Base-by-base conservation (phyloP, 2,329 filamentous ascomycete genomes). In the Hypoxylon sp. region DNA sequence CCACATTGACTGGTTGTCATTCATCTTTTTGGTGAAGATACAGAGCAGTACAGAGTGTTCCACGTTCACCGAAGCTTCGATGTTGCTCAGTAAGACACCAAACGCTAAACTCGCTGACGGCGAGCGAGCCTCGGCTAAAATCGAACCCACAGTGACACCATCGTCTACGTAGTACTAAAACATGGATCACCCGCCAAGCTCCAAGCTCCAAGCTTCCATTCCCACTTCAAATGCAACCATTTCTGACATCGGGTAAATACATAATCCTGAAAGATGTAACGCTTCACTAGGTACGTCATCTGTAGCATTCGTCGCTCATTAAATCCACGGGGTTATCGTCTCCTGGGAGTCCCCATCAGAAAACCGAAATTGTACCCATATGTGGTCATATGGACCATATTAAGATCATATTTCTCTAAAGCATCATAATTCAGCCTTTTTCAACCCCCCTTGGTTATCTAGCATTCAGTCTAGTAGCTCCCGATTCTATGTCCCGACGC, bases 51-150 rank as follows among this genome's bases (percentile, higher is more conserved):
- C 17, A 7, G 17, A 21, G 19, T 43, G 38, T 19, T 19, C 38
- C 19, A 19, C 17, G 19, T 17, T 43, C 3, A 17, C 9, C 38
- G 3, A 10, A 43, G 17, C 38, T 43, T n/a, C n/a, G n/a, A n/a
- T n/a, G n/a, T n/a, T 17, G 14, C 17, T 21, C 46, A 49, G 25
- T 49, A 6, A 14, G n/a, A 30, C 23, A 19, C n/a, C 25, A 10
- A 49, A 30, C 46, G 23, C 46, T 49, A 30, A 49, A n/a, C 23
- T 25, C 25, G 46, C 25, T 49, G 23, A 21, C 7, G 25, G 3
- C 32, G 14, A 49, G 46, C 46, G 46, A 49, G 17, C 23, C 46
- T 49, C 46, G 46, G 46, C 46, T 25, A 14, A 49, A 49, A 49
- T 48, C 9, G 38, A 19, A 11, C 38, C 38, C 38, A n/a, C 17